Evolutionary conservation across 345 rosid species (phyloP), one percentile per base, ranked within the genome.

Genomic region (Ricinus communis): DNA sequence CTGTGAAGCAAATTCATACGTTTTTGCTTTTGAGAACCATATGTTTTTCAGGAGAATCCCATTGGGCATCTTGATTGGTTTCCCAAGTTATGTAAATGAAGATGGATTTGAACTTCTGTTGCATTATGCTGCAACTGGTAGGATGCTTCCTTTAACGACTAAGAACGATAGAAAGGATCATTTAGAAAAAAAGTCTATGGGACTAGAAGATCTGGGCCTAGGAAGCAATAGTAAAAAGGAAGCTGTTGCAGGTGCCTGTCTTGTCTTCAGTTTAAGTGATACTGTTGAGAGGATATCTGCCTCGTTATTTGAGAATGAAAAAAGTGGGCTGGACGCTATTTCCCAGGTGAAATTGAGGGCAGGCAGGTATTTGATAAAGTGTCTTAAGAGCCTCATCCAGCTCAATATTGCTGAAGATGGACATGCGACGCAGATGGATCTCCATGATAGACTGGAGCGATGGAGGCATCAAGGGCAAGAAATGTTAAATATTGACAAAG

Each of bases 111-210:
- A 85, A 65, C 62, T 86, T 68, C 71, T 93, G 46, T 75, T 93
- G 79, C 93, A 89, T 73, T 89, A 83, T 73, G 89, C 83, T 56
- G 83, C 91, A 51, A 86, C 90, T 72, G 95, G 93, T 49, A 81
- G 75, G 65, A 61, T 78, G 50, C 59, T 75, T 22, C 51, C 62
- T 63, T 69, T 47, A 11, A 77, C 69, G 76, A 50, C 69, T 13
- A 46, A 60, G 45, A 24, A 30, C 70, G 49, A 18, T 0, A 77
- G 83, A 74, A 56, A 14, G 36, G 84, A 76, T 57, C 80, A 80
- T 70, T 61, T 16, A 30, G 71, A 77, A 65, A 45, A 59, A 43
- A 52, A 57, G 27, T 67, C 60, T 73, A 74, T 54, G 46, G 43
- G 65, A 28, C 64, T 61, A 55, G 70, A 65, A 47, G 70, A 60